phyloP scores from a whole-genome alignment of 2,329 filamentous ascomycete genomes.

The Tolypocladium tropicale region DNA sequence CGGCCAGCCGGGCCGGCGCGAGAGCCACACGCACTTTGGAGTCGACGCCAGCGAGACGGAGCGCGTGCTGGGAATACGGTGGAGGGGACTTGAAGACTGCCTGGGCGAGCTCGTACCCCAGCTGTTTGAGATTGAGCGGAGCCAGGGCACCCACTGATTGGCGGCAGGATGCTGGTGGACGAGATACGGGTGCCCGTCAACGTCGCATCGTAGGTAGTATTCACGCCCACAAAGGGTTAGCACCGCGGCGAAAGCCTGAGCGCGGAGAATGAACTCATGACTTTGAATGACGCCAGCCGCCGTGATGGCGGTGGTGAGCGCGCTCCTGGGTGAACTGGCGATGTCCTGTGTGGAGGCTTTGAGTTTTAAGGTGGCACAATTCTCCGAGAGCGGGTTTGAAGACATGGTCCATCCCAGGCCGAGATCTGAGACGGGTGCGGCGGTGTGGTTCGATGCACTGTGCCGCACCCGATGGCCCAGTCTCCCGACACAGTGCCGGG shows the following conservation, averaged over 20 bases:
- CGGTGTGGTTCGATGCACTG: background rate
- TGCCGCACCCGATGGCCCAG: background rate
- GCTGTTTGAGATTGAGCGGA: constrained; percentile 12
- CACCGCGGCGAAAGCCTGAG: background rate
- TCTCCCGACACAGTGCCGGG: background rate
- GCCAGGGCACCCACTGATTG: too few species aligned
- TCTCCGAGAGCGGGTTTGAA: background rate
- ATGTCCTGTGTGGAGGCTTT: background rate
- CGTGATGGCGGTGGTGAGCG: background rate
- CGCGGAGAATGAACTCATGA: background rate
- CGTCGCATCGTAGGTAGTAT: background rate
- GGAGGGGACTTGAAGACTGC: constrained; percentile 35
- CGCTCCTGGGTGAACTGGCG: background rate
- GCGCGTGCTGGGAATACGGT: constrained; percentile 40
- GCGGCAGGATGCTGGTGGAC: background rate
- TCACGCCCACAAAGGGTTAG: background rate
- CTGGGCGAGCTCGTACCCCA: constrained; percentile 38
- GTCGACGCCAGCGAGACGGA: constrained; percentile 39
- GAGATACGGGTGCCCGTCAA: too few species aligned
- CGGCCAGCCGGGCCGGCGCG: constrained; percentile 19
- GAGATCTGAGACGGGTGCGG: background rate
- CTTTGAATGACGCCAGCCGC: background rate
- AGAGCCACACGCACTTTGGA: constrained; percentile 26
- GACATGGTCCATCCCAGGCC: background rate
- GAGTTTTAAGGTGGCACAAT: background rate